phyloP scores from a whole-genome alignment of 495 filamentous ascomycete genomes.

The Xylaria curta region DNA sequence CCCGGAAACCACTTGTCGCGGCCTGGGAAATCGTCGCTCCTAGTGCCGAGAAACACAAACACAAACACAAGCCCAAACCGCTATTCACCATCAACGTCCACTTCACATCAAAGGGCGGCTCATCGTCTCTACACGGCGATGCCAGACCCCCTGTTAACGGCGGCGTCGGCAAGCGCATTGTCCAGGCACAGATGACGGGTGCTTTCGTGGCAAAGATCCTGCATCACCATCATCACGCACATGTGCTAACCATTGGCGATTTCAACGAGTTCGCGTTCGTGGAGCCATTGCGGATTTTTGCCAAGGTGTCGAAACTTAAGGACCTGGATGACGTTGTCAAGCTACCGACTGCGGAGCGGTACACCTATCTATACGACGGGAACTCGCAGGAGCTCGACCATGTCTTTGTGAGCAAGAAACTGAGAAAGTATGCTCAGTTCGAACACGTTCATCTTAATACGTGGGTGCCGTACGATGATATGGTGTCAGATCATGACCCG shows the following conservation, averaged over 20 bases:
- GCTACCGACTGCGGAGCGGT: slow-evolving; percentile 57
- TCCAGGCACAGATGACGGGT: slow-evolving; percentile 57
- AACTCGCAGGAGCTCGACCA: slow-evolving; percentile 66
- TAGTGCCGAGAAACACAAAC: slow-evolving; percentile 32
- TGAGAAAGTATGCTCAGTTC: slow-evolving; percentile 29
- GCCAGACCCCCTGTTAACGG: slow-evolving; percentile 66
- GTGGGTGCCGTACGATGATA: slow-evolving; percentile 56
- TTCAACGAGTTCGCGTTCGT: slow-evolving; percentile 70
- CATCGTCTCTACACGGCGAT: slow-evolving; percentile 62
- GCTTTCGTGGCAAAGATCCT: slow-evolving; percentile 54
- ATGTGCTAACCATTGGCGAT: slow-evolving; percentile 60
- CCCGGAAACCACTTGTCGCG: slow-evolving; percentile 64
- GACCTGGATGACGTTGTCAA: slow-evolving; percentile 60
- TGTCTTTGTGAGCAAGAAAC: slow-evolving; percentile 59
- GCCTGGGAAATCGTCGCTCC: slow-evolving; percentile 57
- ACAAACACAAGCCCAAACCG: slow-evolving; percentile 25
- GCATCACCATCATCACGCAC: slow-evolving; percentile 46
- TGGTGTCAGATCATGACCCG: slow-evolving; percentile 66
- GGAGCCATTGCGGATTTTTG: slow-evolving; percentile 55
- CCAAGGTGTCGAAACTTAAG: slow-evolving; percentile 47
- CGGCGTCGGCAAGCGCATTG: slow-evolving; percentile 52
- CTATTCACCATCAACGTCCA: slow-evolving; percentile 71
- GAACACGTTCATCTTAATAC: slow-evolving; percentile 48
- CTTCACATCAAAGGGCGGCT: slow-evolving; percentile 62
- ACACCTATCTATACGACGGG: slow-evolving; percentile 64